These are phyloP conservation scores for Parastagonospora nodorum DNA, from an alignment of 2,329 filamentous ascomycete species.

Conservation along the genomic window DNA sequence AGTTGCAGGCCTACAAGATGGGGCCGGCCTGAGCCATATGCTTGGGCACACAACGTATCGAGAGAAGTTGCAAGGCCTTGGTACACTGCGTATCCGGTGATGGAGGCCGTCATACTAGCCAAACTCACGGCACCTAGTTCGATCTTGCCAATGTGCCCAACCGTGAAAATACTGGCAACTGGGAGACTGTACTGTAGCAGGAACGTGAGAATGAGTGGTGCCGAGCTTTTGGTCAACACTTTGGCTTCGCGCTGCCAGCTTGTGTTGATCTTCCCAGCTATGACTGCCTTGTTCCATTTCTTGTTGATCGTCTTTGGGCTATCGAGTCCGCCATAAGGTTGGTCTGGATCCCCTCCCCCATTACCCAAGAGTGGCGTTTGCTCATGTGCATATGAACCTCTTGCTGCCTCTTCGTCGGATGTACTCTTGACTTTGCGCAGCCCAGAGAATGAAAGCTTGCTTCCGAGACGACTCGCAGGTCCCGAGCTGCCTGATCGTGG, in stretches of 20 bases:
- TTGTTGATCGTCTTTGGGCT: slow-evolving; percentile 53
- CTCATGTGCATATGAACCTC: slow-evolving; percentile 44
- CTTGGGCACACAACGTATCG: slow-evolving; percentile 91
- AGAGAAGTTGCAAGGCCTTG: slow-evolving; percentile 81
- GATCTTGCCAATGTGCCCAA: slow-evolving; percentile 55
- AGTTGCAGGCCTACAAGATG: slow-evolving; percentile 85
- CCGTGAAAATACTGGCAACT: slow-evolving; percentile 55
- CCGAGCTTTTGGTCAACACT: slow-evolving; percentile 65
- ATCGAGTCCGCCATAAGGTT: slow-evolving; percentile 54
- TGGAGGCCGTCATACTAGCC: slow-evolving; percentile 56
- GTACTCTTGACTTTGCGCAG: slow-evolving; percentile 36
- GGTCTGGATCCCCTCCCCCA: slow-evolving; percentile 39
- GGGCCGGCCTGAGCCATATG: slow-evolving; percentile 88
- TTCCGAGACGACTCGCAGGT: slow-evolving; percentile 28
- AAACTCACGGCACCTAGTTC: slow-evolving; percentile 55
- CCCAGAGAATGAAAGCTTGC: slow-evolving; percentile 35
- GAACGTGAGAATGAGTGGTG: slow-evolving; percentile 54
- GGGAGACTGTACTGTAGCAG: slow-evolving; percentile 56
- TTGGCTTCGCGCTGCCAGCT: slow-evolving; percentile 91
- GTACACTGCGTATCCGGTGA: slow-evolving; percentile 55
- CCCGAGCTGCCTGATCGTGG: slow-evolving; percentile 45
- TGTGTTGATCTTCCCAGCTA: slow-evolving; percentile 79
- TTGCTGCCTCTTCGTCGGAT: slow-evolving; percentile 38
- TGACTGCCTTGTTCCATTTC: slow-evolving; percentile 71
- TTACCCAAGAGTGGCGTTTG: slow-evolving; percentile 54